Evolutionary conservation across 345 rosid species (phyloP), one percentile per base, ranked within the genome.

Genomic region (Toxicodendron radicans): DNA sequence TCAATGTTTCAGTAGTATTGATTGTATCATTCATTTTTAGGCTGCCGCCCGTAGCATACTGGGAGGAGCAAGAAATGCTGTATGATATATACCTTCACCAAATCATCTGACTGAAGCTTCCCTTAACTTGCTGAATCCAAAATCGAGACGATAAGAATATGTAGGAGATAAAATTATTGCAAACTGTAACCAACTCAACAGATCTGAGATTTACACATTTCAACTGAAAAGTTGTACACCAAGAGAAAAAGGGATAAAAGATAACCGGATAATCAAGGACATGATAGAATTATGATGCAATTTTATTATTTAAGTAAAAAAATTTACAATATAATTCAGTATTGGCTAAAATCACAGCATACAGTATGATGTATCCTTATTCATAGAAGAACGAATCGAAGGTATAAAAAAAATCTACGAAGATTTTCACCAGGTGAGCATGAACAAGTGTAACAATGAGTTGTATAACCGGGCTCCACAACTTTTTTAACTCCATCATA

Each of bases 371-470:
- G 68, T 18, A 62, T 21, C 21, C 58, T 24, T 32, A 32, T 51
- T 71, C 30, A 23, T 45, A 11, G n/a, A 45, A 49, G n/a, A 54
- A 54, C 10, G 35, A 61, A 72, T 33, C 51, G 13, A 46, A 48
- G 12, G 24, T 33, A 38, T 61, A 56, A 68, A 53, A 60, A 27
- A 27, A 27, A 27, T 1, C 2, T 27, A 27, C 30, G 2, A 27
- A 27, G 16, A 30, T 61, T 53, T 72, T 71, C 69, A 72, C 57
- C 63, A 9, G 70, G 60, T 60, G n/a, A 11, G 57, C 46, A 54
- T 33, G 24, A 30, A 62, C 5, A 21, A 51, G 27, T 52, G 20
- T 46, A 46, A 38, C 16, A 33, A 48, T n/a, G 12, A 54, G 48
- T 2, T 23, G 9, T 24, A 10, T 23, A 52, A 16, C 49, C 10